A percentile compares a stretch with the other conserved stretches of the same genome.
Conservation (phyloP, 306 rosid genomes). For the Castanopsis chinensis region DNA sequence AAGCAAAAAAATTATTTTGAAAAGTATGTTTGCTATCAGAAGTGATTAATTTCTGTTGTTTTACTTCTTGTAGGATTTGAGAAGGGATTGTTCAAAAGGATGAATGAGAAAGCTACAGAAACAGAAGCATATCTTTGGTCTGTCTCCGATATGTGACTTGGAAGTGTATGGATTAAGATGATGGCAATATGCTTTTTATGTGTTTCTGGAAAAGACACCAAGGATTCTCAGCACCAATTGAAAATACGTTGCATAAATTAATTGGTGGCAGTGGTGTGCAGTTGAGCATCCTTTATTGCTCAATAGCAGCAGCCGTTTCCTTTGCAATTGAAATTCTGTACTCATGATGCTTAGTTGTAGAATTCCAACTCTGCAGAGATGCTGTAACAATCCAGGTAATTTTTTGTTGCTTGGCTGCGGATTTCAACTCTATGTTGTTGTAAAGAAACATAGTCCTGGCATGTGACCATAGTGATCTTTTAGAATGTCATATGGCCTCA, state of each 20-base stretch:
- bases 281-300: not conserved
- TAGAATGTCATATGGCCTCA: not conserved
- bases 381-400: not conserved
- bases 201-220: not conserved
- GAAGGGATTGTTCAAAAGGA: slow-evolving; percentile 66
- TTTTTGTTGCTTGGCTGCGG: not conserved
- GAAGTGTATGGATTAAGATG: not conserved
- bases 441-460: too few relatives aligned
- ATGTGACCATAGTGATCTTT: too few relatives aligned
- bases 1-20: not conserved
- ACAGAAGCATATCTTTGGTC: slow-evolving; percentile 94
- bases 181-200: not conserved
- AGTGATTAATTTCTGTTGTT: slow-evolving; percentile 13
- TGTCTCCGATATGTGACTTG: slow-evolving; percentile 77
- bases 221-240: not conserved
- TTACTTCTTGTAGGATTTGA: slow-evolving; percentile 56
- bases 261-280: not conserved
- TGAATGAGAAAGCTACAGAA: slow-evolving; percentile 71
- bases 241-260: not conserved
- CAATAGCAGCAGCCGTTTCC: not conserved
- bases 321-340: not conserved
- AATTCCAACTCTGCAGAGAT: not conserved
- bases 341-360: not conserved
- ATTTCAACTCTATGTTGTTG: not conserved
- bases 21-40: not conserved